These are phyloP conservation scores for Effrenium voratum DNA, from an alignment of 73 alveolate genomes.

Conservation along the genomic window DNA sequence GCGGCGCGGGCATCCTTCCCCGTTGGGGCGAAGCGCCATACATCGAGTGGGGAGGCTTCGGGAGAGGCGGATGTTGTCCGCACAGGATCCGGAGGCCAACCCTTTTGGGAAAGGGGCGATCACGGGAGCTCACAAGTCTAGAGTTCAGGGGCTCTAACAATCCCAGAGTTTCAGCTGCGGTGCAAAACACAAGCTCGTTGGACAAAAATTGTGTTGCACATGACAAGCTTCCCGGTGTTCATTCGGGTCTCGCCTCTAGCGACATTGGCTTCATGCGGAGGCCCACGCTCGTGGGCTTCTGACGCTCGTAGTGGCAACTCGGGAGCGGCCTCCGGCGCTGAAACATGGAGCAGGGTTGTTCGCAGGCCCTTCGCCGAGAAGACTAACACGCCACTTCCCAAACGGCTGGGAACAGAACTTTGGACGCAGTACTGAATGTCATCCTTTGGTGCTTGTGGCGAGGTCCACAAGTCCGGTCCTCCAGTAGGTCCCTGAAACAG, in stretches of 20 bases:
- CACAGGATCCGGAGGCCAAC: too few species aligned
- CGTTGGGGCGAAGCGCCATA: neutral
- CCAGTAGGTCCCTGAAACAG: too few species aligned
- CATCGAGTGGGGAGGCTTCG: neutral
- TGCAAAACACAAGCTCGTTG: too few species aligned
- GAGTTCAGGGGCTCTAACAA: neutral
- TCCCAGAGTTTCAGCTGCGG: neutral
- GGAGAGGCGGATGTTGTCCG: neutral
- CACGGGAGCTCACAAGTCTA: too few species aligned
- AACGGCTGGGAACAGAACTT: too few species aligned
- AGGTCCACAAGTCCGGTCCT: too few species aligned
- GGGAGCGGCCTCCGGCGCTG: neutral
- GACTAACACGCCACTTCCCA: neutral
- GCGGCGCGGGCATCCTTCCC: constrained; percentile 14
- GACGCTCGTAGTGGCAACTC: constrained; percentile 64
- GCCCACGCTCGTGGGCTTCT: constrained; percentile 3
- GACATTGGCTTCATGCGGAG: neutral
- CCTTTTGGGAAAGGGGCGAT: too few species aligned
- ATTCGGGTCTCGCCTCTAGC: neutral
- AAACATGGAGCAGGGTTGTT: neutral
- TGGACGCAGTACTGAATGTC: too few species aligned
- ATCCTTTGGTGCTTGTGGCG: too few species aligned
- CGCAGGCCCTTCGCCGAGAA: neutral
- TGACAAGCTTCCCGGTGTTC: too few species aligned
- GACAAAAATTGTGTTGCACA: too few species aligned